Conservation (phyloP, 2,329 filamentous ascomycete species). For the Penicillium sp. region DNA sequence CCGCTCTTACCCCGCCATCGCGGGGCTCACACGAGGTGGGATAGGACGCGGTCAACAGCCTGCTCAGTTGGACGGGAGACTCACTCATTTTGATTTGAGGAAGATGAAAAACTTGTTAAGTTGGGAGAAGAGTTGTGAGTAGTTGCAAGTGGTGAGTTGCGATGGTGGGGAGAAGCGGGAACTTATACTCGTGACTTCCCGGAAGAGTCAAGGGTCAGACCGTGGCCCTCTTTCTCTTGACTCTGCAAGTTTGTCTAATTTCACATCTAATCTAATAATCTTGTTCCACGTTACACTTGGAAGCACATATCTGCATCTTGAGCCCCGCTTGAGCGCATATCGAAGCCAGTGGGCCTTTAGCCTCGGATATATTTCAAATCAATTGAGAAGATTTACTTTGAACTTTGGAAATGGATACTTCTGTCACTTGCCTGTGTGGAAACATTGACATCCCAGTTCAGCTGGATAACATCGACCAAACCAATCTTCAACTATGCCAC, state of each 20-base stretch:
- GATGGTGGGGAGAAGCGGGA: conserved; percentile 7
- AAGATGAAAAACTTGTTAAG: conserved; percentile 8
- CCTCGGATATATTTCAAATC: neutral
- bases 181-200: conserved; percentile 28
- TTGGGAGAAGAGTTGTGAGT: conserved; percentile 6
- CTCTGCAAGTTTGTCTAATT: neutral
- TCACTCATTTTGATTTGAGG: conserved; percentile 28
- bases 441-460: conserved; percentile 25
- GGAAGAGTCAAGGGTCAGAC: neutral
- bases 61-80: neutral
- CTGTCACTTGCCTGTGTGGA: conserved; percentile 35
- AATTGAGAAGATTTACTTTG: neutral
- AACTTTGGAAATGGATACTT: conserved; percentile 11
- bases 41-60: neutral
- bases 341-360: conserved; percentile 9
- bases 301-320: conserved; percentile 29
- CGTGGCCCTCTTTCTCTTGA: neutral
- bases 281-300: conserved; percentile 1
- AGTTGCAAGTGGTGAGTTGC: neutral
- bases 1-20: conserved; percentile 27
- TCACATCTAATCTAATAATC: neutral
- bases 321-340: conserved; percentile 27
- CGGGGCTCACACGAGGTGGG: neutral
- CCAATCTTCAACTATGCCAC: conserved; percentile 50
- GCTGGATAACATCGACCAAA: conserved; percentile 23